Evolutionary conservation across 179 eudicot species (phyloP), one percentile per base, ranked within the genome.

Genomic region (Silene coronaria): DNA sequence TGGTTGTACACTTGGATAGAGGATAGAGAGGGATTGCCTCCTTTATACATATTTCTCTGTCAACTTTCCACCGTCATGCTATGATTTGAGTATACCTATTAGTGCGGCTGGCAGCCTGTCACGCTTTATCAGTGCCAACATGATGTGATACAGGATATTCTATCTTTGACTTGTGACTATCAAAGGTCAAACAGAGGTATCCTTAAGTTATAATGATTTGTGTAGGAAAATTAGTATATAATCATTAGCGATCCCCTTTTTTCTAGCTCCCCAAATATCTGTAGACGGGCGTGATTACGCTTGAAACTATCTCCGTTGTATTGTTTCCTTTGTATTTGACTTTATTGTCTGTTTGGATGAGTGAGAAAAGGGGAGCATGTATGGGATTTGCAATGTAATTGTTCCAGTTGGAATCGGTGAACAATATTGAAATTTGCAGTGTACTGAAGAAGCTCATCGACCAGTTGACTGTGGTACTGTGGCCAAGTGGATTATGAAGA

Each of bases 391-490:
- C 27, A 9, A 34, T 21, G 53, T 42, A 13, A 36, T 34, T n/a
- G 28, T 19, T 68, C 51, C 21, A 28, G 17, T 22, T 68, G 16
- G 53, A 67, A 10, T 67, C 7, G 21, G 58, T 53, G 58, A 53
- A 53, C 58, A 53, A 4, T 53, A 14, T 53, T 36, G 53, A 67
- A 36, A 4, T 53, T 34, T 75, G 79, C 85, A 92, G 93, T 95
- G 99, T 79, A 87, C 90, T 34, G 97, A 92, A 81, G 99, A 95
- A 81, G 96, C 95, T 79, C 99, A 95, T 67, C 92, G 99, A 67
- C 99, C 98, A 46, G 96, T 93, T 82, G 96, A 88, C 60, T 93
- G 98, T 77, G 87, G 84, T 70, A 93, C 98, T 77, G 98, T 93
- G 77, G 67, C 89, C 67, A 87, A 86, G 84, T 90, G 96, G 97